Evolutionary conservation across 306 rosid species (phyloP), one percentile per base, ranked within the genome.

Genomic region (Fragaria nilgerrensis): DNA sequence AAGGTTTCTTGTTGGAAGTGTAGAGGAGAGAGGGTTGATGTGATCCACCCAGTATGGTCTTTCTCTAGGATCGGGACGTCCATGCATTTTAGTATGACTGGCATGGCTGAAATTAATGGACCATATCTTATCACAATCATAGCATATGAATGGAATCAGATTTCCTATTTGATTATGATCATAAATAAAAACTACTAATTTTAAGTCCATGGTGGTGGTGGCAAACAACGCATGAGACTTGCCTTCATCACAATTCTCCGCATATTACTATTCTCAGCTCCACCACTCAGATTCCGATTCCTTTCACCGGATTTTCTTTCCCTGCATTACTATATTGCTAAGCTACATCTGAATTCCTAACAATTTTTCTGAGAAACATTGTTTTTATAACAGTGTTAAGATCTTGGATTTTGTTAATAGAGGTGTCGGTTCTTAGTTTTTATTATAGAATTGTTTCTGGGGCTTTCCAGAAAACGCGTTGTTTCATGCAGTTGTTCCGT

Each of bases 211-310:
- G 17, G 66, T 61, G n/a, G 68, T 62, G 68, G 68, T 80, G 82
- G 63, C 70, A 82, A 90, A 77, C 85, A 79, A 88, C 84, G 87
- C 82, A 72, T 77, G 90, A 44, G 47, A 52, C 81, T 78, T 55
- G 39, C 68, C 11, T 71, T 62, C 62, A 39, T 71, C n/a, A 73
- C 77, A 75, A 81, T 74, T 90, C 88, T 83, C 85, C 82, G 67
- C 76, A 68, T 85, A 88, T 81, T 84, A 77, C 68, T 5, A 62
- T 29, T 29, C 41, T 39, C 9, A 62, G 68, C 68, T 27, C 66
- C 34, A 15, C 45, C 77, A 55, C 16, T 49, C 4, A 27, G 16
- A 66, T 73, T 72, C 55, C 61, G 10, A 58, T 72, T 70, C 49
- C 68, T n/a, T 41, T 32, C 47, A 5, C 32, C 48, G 47, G 20